Evolutionary conservation across 108 stramenopile species (phyloP).

Genomic region (Skeletonema menzelii): DNA sequence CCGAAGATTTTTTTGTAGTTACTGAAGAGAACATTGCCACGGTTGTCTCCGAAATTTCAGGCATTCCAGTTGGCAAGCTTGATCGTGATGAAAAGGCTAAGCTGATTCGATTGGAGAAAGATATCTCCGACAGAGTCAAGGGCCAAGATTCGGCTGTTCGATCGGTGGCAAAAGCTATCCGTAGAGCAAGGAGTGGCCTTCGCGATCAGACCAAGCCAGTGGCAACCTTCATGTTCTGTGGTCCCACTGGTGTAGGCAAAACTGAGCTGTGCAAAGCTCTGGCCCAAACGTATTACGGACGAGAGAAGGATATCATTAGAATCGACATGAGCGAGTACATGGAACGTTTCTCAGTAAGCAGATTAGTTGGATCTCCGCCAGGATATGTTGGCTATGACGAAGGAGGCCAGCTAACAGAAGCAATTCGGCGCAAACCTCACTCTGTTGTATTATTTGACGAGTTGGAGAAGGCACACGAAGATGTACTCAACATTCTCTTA

Average conservation of each 20-base stretch:
- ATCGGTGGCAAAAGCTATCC: conserved; percentile 78
- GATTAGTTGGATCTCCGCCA: conserved; percentile 92
- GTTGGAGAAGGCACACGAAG: conserved; percentile 92
- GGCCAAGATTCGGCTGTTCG: conserved; percentile 88
- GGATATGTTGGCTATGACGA: conserved; percentile 95
- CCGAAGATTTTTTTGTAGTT: conserved; percentile 61
- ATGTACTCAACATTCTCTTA: conserved; percentile 91
- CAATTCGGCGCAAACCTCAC: conserved; percentile 80
- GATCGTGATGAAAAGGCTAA: conserved; percentile 81
- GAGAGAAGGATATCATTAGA: conserved; percentile 85
- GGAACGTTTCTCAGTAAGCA: conserved; percentile 91
- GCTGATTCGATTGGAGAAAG: conserved; percentile 74
- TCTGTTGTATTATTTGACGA: conserved; percentile 80
- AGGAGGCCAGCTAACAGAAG: conserved; percentile 96
- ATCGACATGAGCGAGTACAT: conserved; percentile 96
- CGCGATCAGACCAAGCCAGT: conserved; percentile 75
- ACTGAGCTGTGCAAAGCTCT: conserved; percentile 90
- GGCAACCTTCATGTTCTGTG: conserved; percentile 86
- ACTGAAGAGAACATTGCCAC: conserved; percentile 63
- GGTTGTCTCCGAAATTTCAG: conserved; percentile 66
- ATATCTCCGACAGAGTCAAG: conserved; percentile 74
- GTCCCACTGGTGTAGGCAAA: conserved; percentile 88
- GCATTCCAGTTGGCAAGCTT: conserved; percentile 72
- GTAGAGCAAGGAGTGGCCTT: conserved; percentile 83
- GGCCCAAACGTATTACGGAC: conserved; percentile 82